Percentiles rank a stretch among this genome's conserved stretches.
Evolutionary conservation across 2,329 filamentous ascomycete species (phyloP).

Genomic region (Xylariaceae sp.): DNA sequence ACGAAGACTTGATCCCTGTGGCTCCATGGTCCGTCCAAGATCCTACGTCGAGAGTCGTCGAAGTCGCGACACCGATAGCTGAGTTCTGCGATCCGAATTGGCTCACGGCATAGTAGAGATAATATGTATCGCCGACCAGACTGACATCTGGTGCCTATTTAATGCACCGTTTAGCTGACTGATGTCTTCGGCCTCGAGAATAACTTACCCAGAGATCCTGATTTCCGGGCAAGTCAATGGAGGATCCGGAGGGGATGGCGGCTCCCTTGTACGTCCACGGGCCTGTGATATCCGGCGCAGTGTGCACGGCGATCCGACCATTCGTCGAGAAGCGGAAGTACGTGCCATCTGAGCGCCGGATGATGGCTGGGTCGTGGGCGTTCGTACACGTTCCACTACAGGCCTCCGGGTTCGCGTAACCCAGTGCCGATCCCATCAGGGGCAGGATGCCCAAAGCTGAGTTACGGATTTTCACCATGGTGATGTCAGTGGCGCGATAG

Average conservation of each 20-base stretch:
- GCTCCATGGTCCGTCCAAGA: constrained; percentile 56
- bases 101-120: constrained; percentile 64
- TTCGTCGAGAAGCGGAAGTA: constrained; percentile 42
- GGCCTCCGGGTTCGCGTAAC: constrained; percentile 34
- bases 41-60: constrained; percentile 44
- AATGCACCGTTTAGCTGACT: neutral
- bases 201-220: constrained; percentile 38
- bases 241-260: constrained; percentile 34
- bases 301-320: constrained; percentile 37
- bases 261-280: constrained; percentile 39
- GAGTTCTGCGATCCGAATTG: constrained; percentile 56
- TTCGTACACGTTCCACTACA: constrained; percentile 38
- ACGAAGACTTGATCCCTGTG: constrained; percentile 45
- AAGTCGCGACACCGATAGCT: constrained; percentile 53
- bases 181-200: neutral
- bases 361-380: constrained; percentile 39
- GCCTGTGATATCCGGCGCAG: constrained; percentile 34
- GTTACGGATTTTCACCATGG: constrained; percentile 8
- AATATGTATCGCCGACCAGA: constrained; percentile 52
- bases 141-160: constrained; percentile 57
- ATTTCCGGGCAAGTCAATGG: constrained; percentile 34
- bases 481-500: neutral
- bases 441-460: constrained; percentile 22
- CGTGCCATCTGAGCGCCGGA: constrained; percentile 38
- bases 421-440: constrained; percentile 21